Conservation (phyloP, 2,329 filamentous ascomycete species). For the Neofusicoccum kwambonambiense region DNA sequence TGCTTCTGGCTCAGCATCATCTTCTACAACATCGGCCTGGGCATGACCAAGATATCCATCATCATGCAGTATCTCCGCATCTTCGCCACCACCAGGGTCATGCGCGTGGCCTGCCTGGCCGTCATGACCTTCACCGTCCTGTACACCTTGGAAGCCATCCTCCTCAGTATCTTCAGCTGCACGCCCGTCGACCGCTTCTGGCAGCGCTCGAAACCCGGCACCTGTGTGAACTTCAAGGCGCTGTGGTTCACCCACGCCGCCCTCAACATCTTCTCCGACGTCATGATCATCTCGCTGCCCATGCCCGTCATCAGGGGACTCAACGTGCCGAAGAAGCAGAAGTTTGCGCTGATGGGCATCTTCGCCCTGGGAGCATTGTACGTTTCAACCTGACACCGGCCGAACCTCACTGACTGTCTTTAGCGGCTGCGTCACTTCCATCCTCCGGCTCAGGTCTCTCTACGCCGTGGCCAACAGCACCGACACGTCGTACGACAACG, state of each 20-base stretch:
- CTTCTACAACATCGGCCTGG: slow-evolving; percentile 33
- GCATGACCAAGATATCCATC: slow-evolving; percentile 34
- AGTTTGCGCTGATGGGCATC: slow-evolving; percentile 31
- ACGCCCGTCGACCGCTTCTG: slow-evolving; percentile 31
- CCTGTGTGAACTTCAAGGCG: slow-evolving; percentile 27
- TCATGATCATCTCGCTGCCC: slow-evolving; percentile 33
- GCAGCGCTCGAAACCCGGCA: slow-evolving; percentile 10
- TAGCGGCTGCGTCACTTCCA: slow-evolving; percentile 33
- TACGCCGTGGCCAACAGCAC: slow-evolving; percentile 29
- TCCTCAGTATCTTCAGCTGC: slow-evolving; percentile 29
- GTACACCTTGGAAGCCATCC: slow-evolving; percentile 29
- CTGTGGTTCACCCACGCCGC: slow-evolving; percentile 33
- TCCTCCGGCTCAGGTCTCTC: slow-evolving; percentile 32
- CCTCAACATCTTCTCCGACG: slow-evolving; percentile 35
- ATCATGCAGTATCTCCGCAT: slow-evolving; percentile 36
- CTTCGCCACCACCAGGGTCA: slow-evolving; percentile 27
- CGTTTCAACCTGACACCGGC: not conserved
- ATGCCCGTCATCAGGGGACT: slow-evolving; percentile 32
- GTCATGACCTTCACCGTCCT: slow-evolving; percentile 28
- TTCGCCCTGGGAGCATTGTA: slow-evolving; percentile 34
- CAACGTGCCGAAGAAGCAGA: slow-evolving; percentile 30
- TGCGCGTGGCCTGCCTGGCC: slow-evolving; percentile 25
- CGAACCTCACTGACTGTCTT: not conserved
- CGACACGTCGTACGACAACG: slow-evolving; percentile 35
- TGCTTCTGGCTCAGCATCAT: slow-evolving; percentile 33